Evolutionary conservation across 2,329 filamentous ascomycete species (phyloP).

Genomic region (Coniella vitis): DNA sequence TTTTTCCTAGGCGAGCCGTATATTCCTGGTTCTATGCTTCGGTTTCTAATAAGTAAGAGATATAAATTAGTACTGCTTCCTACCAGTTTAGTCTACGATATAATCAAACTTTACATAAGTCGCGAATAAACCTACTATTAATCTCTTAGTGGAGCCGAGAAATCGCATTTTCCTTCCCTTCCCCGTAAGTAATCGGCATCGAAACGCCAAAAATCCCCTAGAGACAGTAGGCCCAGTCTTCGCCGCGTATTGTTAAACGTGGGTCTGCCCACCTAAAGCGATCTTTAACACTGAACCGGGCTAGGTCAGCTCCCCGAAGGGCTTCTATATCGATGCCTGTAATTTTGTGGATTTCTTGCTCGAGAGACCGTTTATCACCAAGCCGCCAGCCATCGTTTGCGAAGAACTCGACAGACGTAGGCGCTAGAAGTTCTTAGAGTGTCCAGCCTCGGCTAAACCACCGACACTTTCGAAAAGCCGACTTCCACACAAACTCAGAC

Average conservation of each 20-base stretch:
- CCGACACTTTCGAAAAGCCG: constrained; percentile 4
- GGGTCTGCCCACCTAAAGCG: constrained; percentile 20
- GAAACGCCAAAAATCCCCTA: constrained; percentile 20
- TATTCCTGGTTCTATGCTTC: constrained; percentile 6
- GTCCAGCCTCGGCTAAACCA: constrained; percentile 17
- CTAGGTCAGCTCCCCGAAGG: constrained; percentile 16
- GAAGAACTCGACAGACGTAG: constrained; percentile 23
- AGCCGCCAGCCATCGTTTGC: constrained; percentile 16
- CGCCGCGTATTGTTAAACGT: constrained; percentile 18
- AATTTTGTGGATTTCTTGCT: constrained; percentile 19
- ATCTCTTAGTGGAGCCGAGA: constrained; percentile 16
- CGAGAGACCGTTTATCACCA: constrained; percentile 21
- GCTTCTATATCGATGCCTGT: constrained; percentile 19
- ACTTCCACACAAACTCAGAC: neutral
- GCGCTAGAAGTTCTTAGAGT: constrained; percentile 21
- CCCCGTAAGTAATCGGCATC: constrained; percentile 19
- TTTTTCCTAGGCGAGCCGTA: constrained; percentile 5
- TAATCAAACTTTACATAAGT: too few relatives aligned
- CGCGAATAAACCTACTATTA: neutral
- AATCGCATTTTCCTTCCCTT: constrained; percentile 12
- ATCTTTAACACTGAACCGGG: constrained; percentile 19
- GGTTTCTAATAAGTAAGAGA: neutral
- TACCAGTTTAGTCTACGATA: too few relatives aligned
- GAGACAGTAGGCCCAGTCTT: constrained; percentile 23
- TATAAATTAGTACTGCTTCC: too few relatives aligned